A percentile compares a stretch with the other conserved stretches of the same genome.
phyloP scores from a whole-genome alignment of 2,329 filamentous ascomycete genomes.

The Exophiala aquamarina region DNA sequence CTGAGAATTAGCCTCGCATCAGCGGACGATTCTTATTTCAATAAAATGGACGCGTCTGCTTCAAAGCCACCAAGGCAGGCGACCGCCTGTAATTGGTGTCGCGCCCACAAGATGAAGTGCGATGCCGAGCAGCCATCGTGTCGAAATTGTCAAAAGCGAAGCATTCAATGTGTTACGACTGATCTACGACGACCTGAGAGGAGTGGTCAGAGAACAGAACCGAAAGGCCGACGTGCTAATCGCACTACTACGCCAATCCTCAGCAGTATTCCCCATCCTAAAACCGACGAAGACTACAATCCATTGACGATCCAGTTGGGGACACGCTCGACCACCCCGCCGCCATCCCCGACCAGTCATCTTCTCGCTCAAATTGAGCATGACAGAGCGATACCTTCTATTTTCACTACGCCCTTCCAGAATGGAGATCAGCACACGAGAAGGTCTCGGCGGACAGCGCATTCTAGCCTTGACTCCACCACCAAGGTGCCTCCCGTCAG shows the following conservation, averaged over 20 bases:
- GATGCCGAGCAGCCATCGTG: conserved; percentile 32
- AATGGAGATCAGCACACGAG: not conserved
- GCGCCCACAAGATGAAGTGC: conserved; percentile 31
- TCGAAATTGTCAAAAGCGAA: conserved; percentile 30
- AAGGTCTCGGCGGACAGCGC: not conserved
- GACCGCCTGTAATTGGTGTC: conserved; percentile 30
- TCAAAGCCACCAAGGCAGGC: conserved; percentile 5
- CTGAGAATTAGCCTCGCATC: no score
- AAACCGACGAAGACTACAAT: no score
- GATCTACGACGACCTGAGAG: conserved; percentile 28
- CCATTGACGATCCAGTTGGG: no score
- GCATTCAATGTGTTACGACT: conserved; percentile 27
- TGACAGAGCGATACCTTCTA: conserved; percentile 6
- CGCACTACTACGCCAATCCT: not conserved
- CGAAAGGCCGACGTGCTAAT: not conserved
- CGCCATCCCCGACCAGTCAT: conserved; percentile 6
- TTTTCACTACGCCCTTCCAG: conserved; percentile 6
- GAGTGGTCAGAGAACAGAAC: not conserved
- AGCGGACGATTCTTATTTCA: no score
- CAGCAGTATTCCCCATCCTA: not conserved
- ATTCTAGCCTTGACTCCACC: not conserved
- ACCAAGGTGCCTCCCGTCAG: no score
- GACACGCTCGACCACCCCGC: not conserved
- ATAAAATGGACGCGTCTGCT: not conserved
- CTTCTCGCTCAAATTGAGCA: conserved; percentile 5